Conservation (phyloP, 2,329 filamentous ascomycete species). For the Ophiocordyceps australis region DNA sequence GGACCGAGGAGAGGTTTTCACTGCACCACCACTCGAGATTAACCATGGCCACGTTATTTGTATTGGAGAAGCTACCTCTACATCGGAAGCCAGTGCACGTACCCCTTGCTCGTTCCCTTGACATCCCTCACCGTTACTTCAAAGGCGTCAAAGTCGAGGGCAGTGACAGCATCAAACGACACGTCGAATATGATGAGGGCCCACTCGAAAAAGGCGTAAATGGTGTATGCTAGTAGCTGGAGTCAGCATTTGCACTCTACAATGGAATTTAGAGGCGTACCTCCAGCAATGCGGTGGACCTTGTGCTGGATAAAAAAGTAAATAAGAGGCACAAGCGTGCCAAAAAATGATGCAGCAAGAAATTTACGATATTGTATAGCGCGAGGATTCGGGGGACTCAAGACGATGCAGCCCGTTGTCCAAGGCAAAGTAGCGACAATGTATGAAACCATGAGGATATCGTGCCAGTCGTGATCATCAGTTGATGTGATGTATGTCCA, state of each 20-base stretch:
- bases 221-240: constrained; percentile 97
- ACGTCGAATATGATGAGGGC: constrained; percentile 87
- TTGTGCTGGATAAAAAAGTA: constrained; percentile 99
- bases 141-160: constrained; percentile 76
- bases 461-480: constrained; percentile 96
- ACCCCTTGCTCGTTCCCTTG: constrained; percentile 89
- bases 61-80: constrained; percentile 32
- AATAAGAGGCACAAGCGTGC: constrained; percentile 71
- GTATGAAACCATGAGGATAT: constrained; percentile 99
- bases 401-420: constrained; percentile 76
- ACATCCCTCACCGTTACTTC: constrained; percentile 80
- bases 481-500: constrained; percentile 99
- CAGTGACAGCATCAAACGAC: constrained; percentile 87
- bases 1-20: constrained; percentile 25
- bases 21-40: constrained; percentile 23
- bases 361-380: constrained; percentile 83
- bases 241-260: too few species aligned
- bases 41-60: too few species aligned
- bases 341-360: constrained; percentile 71
- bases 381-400: constrained; percentile 69
- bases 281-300: constrained; percentile 81
- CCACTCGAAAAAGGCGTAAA: constrained; percentile 97
- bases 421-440: constrained; percentile 86
- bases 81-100: constrained; percentile 89
- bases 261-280: constrained; percentile 38